Evolutionary conservation across 202 grass and related monocot genomes (phyloP).

Genomic region (Schoenoplectus triqueter): DNA sequence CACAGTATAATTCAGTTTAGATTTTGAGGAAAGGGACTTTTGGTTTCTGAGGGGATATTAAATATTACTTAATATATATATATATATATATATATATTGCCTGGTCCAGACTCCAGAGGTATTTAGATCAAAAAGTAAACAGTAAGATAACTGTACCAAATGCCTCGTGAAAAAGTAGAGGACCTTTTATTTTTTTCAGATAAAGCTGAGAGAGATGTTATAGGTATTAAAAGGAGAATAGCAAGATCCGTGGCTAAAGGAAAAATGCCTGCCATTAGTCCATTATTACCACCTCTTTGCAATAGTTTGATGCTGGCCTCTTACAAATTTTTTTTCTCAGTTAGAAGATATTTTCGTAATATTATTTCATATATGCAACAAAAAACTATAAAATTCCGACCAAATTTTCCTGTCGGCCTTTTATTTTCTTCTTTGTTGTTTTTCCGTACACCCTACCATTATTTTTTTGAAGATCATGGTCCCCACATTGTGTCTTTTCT

Average conservation of each 20-base stretch:
- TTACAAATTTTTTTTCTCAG: neutral
- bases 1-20: conserved; percentile 26
- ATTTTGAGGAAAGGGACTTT: conserved; percentile 19
- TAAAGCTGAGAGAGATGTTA: conserved; percentile 33
- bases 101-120: conserved; percentile 12
- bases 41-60: neutral
- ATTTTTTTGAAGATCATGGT: no score
- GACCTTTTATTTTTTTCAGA: conserved; percentile 27
- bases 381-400: no score
- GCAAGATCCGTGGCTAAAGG: conserved; percentile 37
- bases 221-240: neutral
- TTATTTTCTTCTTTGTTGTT: no score
- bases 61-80: neutral
- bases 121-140: neutral
- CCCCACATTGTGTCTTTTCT: no score
- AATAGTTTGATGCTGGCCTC: conserved; percentile 2
- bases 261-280: conserved; percentile 39
- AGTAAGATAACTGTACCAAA: conserved; percentile 24
- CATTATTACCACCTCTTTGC: neutral
- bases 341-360: neutral
- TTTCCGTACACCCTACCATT: no score
- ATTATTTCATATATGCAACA: no score
- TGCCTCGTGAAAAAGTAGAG: conserved; percentile 34
- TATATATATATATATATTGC: conserved; percentile 8
- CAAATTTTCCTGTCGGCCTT: no score